These are phyloP conservation scores for Zea luxurians DNA, from an alignment of 176 grass and related monocot species.

Conservation along the genomic window DNA sequence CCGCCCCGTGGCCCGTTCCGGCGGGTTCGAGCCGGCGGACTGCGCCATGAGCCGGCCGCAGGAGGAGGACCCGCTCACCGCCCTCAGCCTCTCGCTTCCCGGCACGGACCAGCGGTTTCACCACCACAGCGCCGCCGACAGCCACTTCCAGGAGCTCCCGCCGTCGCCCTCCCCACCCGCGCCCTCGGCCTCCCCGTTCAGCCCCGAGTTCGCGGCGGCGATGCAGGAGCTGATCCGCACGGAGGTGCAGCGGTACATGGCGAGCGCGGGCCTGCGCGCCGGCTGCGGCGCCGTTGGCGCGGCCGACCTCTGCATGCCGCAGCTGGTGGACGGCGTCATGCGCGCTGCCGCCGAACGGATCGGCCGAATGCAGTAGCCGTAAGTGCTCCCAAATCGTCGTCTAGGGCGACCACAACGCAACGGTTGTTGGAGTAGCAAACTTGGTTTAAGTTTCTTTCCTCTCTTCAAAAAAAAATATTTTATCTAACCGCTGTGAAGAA, in stretches of 20 bases:
- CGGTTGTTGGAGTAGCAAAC: background rate
- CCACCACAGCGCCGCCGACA: slow-evolving; percentile 35
- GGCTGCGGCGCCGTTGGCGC: slow-evolving; percentile 32
- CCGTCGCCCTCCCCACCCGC: background rate
- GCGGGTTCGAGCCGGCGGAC: slow-evolving; percentile 40
- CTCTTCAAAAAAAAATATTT: no score
- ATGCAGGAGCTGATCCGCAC: slow-evolving; percentile 81
- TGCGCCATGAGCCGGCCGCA: slow-evolving; percentile 34
- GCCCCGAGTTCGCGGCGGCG: slow-evolving; percentile 37
- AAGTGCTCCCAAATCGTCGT: background rate
- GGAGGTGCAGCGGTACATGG: slow-evolving; percentile 82
- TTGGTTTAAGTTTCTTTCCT: background rate
- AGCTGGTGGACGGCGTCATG: slow-evolving; percentile 47
- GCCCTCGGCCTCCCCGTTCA: slow-evolving; percentile 1
- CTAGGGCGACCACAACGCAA: background rate
- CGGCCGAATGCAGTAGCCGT: slow-evolving; percentile 28
- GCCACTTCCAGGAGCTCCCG: slow-evolving; percentile 46
- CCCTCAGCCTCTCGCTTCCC: slow-evolving; percentile 62
- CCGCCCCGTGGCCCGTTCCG: slow-evolving; percentile 50
- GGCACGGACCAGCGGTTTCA: slow-evolving; percentile 45
- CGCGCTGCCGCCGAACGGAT: slow-evolving; percentile 45
- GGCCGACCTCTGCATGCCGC: slow-evolving; percentile 31
- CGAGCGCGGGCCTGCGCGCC: slow-evolving; percentile 45
- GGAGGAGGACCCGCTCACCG: slow-evolving; percentile 68
- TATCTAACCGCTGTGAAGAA: background rate